phyloP scores from a whole-genome alignment of 1,139 yeast genomes.

The Candida labiduridarum region DNA sequence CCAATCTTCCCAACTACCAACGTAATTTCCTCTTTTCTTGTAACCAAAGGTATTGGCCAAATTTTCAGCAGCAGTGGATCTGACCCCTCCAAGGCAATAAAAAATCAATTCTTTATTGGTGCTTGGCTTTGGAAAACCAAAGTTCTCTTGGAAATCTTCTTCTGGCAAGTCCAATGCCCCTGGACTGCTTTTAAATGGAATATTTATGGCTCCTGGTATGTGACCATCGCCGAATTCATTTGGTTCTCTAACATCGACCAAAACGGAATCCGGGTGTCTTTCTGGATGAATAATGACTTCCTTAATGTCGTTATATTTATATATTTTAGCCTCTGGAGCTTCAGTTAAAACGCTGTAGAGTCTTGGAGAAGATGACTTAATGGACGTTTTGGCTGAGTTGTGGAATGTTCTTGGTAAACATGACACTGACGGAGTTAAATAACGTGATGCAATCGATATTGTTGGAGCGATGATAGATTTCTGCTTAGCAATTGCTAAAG shows the following conservation, averaged over 20 bases:
- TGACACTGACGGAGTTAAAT: conserved; percentile 6
- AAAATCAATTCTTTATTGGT: conserved; percentile 75
- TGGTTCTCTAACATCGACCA: conserved; percentile 94
- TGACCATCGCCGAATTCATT: conserved; percentile 69
- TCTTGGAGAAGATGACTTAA: conserved; percentile 13
- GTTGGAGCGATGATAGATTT: conserved; percentile 3
- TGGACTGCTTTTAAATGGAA: conserved; percentile 90
- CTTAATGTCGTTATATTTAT: conserved; percentile 60
- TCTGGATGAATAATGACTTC: conserved; percentile 43
- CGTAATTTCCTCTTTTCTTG: conserved; percentile 71
- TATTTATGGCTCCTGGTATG: conserved; percentile 82
- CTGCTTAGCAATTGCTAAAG: conserved; percentile 7
- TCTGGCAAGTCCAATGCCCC: conserved; percentile 84
- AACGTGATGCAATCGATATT: neutral
- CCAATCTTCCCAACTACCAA: conserved; percentile 92
- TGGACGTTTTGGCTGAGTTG: conserved; percentile 3
- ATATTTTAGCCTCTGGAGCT: conserved; percentile 50
- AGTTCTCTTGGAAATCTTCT: conserved; percentile 78
- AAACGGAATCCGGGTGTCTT: conserved; percentile 44
- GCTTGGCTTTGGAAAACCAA: conserved; percentile 83
- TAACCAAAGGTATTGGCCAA: conserved; percentile 91
- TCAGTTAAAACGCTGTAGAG: conserved; percentile 33
- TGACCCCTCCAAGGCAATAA: conserved; percentile 91
- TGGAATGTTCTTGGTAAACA: conserved; percentile 6
- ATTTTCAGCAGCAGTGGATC: conserved; percentile 90